Conservation (phyloP, 1,284 basidiomycete genomes). For the Apiotrichum gamsii region DNA sequence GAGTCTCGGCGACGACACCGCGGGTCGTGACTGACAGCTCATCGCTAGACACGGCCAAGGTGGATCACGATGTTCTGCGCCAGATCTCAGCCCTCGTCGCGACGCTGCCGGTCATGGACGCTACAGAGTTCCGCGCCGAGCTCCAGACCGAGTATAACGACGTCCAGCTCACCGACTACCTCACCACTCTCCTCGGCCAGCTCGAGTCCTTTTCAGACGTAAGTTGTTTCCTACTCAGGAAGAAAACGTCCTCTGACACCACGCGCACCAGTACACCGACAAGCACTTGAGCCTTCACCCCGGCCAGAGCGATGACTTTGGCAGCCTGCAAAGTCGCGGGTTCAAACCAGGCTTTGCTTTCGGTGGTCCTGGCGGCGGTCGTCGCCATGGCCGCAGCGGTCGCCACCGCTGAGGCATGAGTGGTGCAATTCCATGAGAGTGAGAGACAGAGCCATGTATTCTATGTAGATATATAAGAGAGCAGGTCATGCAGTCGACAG, state of each 20-base stretch:
- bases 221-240: constrained; percentile 34
- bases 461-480: too few relatives aligned
- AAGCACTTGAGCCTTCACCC: constrained; percentile 23
- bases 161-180: constrained; percentile 82
- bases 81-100: constrained; percentile 78
- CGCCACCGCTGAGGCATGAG: too few relatives aligned
- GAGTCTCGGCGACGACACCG: neutral
- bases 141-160: constrained; percentile 91
- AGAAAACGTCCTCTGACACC: neutral
- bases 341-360: too few relatives aligned
- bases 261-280: constrained; percentile 37
- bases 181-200: constrained; percentile 81
- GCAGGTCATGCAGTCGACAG: too few relatives aligned
- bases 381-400: too few relatives aligned
- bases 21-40: constrained; percentile 1
- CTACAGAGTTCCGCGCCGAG: constrained; percentile 70
- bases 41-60: constrained; percentile 61
- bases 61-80: constrained; percentile 74
- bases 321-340: too few relatives aligned
- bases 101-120: constrained; percentile 76
- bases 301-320: constrained; percentile 3
- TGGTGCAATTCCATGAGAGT: too few relatives aligned
- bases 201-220: constrained; percentile 84
- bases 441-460: too few relatives aligned
- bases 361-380: neutral